Base-by-base conservation (phyloP, 2,329 filamentous ascomycete species). In the Elsinoe fawcettii region DNA sequence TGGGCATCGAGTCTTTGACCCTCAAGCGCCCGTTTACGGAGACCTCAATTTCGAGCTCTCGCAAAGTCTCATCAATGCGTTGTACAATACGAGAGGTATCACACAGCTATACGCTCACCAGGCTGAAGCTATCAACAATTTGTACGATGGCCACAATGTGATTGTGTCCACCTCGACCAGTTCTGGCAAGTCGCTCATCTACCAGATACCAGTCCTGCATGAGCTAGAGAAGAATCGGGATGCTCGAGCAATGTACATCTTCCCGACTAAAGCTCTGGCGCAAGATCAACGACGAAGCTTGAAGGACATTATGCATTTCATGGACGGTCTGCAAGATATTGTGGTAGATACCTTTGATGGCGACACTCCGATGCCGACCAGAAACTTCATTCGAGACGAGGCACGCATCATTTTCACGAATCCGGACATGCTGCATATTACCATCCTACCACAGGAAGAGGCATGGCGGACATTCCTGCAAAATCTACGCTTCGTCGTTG, bases 181-280 rank as follows among this genome's bases (percentile, higher is more conserved):
- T 67, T 99, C 93, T 1, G 93, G 93, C 9, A 99, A 99, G 71
- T 96, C 90, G 5, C 75, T 99, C n/a, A 96, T 99, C 60, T 99
- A 97, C 67, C 93, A 99, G 66, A 80, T 99, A 14, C 93, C 93
- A 0, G 90, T 99, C 44, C 74, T 99, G 9, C 84, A 95, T 67
- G 87, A 89, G 51, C 75, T 99, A 1, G 92, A 99, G 70, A 77
- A 82, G 55, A 87, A 97, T 65, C 74, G 72, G 1, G 77, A 85
- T 57, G 88, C 88, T 7, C 79, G 93, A 64, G 93, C 93, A 2
- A 90, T 99, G 85, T 97, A 96, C 69, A 96, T 99, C 34, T 99
- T 99, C 60, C 93, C 93, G 0, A 99, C 93, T 0, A 99, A 99
- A 72, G 93, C 93, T 1, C 74, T 99, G 14, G 92, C 93, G 0